phyloP scores from a whole-genome alignment of 2,329 filamentous ascomycete species.

The Phyllosticta citriasiana region DNA sequence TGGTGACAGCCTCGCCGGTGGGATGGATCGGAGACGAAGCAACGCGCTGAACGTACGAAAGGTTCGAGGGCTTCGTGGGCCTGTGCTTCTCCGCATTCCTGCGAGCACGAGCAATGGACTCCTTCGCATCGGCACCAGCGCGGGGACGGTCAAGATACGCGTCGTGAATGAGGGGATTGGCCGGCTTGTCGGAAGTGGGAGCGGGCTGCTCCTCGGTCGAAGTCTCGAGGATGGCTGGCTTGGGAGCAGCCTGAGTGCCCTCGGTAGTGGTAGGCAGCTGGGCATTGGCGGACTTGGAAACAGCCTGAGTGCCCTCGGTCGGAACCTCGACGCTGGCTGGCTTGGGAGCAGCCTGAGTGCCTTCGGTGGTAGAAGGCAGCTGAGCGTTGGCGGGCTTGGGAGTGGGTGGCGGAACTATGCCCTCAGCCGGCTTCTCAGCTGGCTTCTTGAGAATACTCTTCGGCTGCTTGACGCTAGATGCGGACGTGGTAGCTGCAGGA shows the following conservation, averaged over 20 bases:
- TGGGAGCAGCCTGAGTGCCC: background rate
- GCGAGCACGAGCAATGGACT: constrained; percentile 2
- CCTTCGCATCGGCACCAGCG: background rate
- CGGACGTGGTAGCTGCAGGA: background rate
- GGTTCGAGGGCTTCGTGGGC: constrained; percentile 1
- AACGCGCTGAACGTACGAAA: background rate
- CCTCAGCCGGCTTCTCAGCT: constrained; percentile 12
- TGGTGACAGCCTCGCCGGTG: background rate
- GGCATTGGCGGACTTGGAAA: constrained; percentile 25
- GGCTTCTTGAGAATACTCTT: constrained; percentile 15
- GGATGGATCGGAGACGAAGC: background rate
- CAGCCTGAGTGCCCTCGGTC: constrained; percentile 17
- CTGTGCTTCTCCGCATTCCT: constrained; percentile 7
- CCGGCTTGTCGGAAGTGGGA: background rate
- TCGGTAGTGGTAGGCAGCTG: constrained; percentile 17
- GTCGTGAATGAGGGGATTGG: background rate
- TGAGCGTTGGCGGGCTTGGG: constrained; percentile 25
- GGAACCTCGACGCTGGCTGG: constrained; percentile 15
- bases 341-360: background rate
- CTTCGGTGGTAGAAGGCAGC: constrained; percentile 15
- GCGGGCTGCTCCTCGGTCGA: background rate
- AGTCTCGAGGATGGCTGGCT: constrained; percentile 5
- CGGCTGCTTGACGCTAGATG: constrained; percentile 10
- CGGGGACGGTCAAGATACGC: background rate
- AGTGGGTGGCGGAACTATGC: constrained; percentile 15